Percentiles rank a stretch among this genome's conserved stretches.
phyloP scores from a whole-genome alignment of 2,329 filamentous ascomycete species.

The Curvularia sp. region DNA sequence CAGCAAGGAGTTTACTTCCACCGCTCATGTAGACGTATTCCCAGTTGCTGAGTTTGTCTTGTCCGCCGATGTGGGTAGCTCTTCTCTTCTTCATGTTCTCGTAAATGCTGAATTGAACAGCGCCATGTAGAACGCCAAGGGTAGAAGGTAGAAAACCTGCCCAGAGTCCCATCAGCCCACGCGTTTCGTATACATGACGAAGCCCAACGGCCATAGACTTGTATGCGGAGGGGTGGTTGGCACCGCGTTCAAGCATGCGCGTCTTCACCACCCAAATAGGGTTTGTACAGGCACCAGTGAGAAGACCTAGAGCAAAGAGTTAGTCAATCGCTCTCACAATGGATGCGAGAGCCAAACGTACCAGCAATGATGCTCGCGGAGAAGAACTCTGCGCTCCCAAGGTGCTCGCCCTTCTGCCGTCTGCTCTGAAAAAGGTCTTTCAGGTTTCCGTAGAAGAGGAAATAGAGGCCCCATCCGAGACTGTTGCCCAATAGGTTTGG shows the following conservation, averaged over 20 bases:
- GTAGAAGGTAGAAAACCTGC: slow-evolving; percentile 83
- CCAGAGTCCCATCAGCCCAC: slow-evolving; percentile 85
- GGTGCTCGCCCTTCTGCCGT: slow-evolving; percentile 50
- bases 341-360: slow-evolving; percentile 37
- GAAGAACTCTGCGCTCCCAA: slow-evolving; percentile 78
- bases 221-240: slow-evolving; percentile 78
- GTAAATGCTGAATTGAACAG: slow-evolving; percentile 95
- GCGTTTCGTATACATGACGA: slow-evolving; percentile 68
- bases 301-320: slow-evolving; percentile 61
- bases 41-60: slow-evolving; percentile 66
- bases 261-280: slow-evolving; percentile 99
- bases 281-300: slow-evolving; percentile 86
- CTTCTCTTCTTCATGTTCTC: slow-evolving; percentile 74
- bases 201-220: slow-evolving; percentile 76
- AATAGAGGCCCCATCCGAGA: slow-evolving; percentile 90
- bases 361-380: slow-evolving; percentile 71
- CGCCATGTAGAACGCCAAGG: slow-evolving; percentile 88
- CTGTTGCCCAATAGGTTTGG: slow-evolving; percentile 93
- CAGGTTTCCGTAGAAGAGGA: slow-evolving; percentile 73
- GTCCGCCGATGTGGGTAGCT: slow-evolving; percentile 46
- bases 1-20: slow-evolving; percentile 83
- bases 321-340: slow-evolving; percentile 10
- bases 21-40: slow-evolving; percentile 84
- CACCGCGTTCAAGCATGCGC: slow-evolving; percentile 89
- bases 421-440: slow-evolving; percentile 61